Conservation (phyloP, 192 early-diverging fungal genomes). For the Chytriomyces confervae region DNA sequence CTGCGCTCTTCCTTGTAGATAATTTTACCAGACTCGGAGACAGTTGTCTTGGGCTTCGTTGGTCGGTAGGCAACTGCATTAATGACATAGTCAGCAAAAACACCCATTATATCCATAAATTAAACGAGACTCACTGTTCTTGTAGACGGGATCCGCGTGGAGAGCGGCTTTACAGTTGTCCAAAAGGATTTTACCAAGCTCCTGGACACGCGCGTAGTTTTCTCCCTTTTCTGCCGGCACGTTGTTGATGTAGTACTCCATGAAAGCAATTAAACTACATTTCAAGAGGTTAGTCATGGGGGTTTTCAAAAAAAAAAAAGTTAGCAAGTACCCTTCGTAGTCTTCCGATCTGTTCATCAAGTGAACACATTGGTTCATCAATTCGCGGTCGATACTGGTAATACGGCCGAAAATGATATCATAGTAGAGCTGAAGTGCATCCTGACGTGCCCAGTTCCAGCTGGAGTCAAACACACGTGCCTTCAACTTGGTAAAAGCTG, state of each 20-base stretch:
- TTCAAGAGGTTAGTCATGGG: slow-evolving; percentile 28
- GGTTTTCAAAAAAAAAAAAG: neutral
- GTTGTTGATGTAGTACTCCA: slow-evolving; percentile 86
- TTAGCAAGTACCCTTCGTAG: slow-evolving; percentile 32
- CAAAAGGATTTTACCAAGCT: slow-evolving; percentile 79
- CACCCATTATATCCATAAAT: no score
- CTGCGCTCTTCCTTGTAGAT: slow-evolving; percentile 86
- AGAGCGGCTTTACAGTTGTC: slow-evolving; percentile 91
- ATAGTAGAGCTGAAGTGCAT: slow-evolving; percentile 84
- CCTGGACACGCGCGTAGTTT: slow-evolving; percentile 82
- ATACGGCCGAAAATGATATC: slow-evolving; percentile 92
- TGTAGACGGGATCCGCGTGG: slow-evolving; percentile 81
- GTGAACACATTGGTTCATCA: slow-evolving; percentile 88
- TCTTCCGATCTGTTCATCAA: slow-evolving; percentile 90
- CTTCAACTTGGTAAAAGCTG: slow-evolving; percentile 82
- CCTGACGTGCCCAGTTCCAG: slow-evolving; percentile 97
- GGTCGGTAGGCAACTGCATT: slow-evolving; percentile 70
- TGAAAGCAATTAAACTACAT: slow-evolving; percentile 74
- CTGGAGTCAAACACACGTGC: slow-evolving; percentile 91
- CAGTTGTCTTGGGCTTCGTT: slow-evolving; percentile 78
- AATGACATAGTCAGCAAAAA: no score
- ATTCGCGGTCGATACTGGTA: slow-evolving; percentile 85
- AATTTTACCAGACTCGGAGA: slow-evolving; percentile 84
- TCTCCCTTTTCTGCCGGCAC: slow-evolving; percentile 78
- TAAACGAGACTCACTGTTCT: slow-evolving; percentile 55